Conservation (phyloP, 495 filamentous ascomycete genomes). For the Xanthoparmelia taractica region DNA sequence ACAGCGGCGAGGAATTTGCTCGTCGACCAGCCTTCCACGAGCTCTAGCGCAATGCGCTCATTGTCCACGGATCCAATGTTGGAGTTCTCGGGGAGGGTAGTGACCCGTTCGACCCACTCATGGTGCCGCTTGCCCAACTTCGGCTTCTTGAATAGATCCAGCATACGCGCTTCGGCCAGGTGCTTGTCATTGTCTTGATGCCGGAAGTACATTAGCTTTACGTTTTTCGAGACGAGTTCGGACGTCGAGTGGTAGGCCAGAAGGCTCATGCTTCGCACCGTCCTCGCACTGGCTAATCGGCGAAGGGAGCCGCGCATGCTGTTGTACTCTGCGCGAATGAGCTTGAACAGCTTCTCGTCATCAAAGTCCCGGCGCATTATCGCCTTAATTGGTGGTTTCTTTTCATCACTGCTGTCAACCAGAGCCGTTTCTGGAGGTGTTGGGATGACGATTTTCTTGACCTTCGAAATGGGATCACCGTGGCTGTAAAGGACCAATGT, state of each 20-base stretch:
- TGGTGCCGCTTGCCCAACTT: slow-evolving; percentile 4
- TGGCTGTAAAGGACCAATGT: slow-evolving; percentile 21
- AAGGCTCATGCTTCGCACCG: slow-evolving; percentile 15
- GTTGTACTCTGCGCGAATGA: slow-evolving; percentile 19
- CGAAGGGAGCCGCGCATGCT: slow-evolving; percentile 13
- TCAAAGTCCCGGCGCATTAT: slow-evolving; percentile 20
- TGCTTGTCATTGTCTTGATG: slow-evolving; percentile 5
- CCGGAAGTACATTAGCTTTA: slow-evolving; percentile 5
- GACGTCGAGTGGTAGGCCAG: slow-evolving; percentile 12
- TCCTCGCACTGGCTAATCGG: slow-evolving; percentile 18
- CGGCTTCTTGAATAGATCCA: slow-evolving; percentile 19
- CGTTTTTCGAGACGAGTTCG: slow-evolving; percentile 16
- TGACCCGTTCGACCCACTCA: slow-evolving; percentile 20
- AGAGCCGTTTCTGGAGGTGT: slow-evolving; percentile 4
- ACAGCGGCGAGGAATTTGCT: slow-evolving; percentile 15
- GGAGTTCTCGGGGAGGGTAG: slow-evolving; percentile 15
- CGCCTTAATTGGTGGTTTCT: slow-evolving; percentile 9
- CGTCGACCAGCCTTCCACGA: slow-evolving; percentile 24
- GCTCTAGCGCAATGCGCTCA: slow-evolving; percentile 18
- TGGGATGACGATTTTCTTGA: slow-evolving; percentile 19
- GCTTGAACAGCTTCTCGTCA: slow-evolving; percentile 26
- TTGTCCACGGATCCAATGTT: neutral
- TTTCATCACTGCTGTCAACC: slow-evolving; percentile 6
- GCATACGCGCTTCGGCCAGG: slow-evolving; percentile 14
- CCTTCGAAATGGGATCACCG: slow-evolving; percentile 14